Conservation (phyloP, 345 rosid genomes). For the Aethionema arabicum region DNA sequence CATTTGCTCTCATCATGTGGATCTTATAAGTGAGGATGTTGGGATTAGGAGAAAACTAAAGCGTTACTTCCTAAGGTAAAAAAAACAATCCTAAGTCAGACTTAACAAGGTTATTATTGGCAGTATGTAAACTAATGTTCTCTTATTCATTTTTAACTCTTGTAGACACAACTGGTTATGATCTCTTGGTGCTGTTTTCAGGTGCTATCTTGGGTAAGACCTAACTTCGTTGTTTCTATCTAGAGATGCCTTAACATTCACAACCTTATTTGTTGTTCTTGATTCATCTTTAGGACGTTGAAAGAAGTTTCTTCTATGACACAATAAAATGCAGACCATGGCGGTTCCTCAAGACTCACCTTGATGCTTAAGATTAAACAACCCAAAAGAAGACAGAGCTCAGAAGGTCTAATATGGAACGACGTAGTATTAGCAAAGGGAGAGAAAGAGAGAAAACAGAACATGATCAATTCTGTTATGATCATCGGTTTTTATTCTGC, state of each 20-base stretch:
- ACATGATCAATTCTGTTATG: too few relatives aligned
- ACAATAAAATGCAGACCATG: conserved; percentile 66
- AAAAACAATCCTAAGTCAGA: neutral
- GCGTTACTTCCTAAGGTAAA: conserved; percentile 64
- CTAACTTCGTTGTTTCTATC: too few relatives aligned
- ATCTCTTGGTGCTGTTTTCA: conserved; percentile 76
- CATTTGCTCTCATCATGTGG: conserved; percentile 87
- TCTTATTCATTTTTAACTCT: neutral
- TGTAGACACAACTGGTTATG: conserved; percentile 72
- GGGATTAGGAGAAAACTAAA: too few relatives aligned
- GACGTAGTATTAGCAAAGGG: too few relatives aligned
- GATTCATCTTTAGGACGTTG: conserved; percentile 47
- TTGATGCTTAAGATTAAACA: conserved; percentile 48
- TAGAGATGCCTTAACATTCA: neutral
- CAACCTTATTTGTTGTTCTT: neutral
- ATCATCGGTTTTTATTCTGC: too few relatives aligned
- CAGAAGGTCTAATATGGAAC: too few relatives aligned
- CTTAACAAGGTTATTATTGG: neutral
- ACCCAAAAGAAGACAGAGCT: too few relatives aligned
- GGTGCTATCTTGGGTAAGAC: conserved; percentile 69
- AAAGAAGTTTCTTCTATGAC: conserved; percentile 78
- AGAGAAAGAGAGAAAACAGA: too few relatives aligned
- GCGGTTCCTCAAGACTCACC: too few relatives aligned
- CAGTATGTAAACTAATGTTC: neutral
- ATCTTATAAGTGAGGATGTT: conserved; percentile 77